Base-by-base conservation (phyloP, 257 asterid species). In the Fraxinus anomala region DNA sequence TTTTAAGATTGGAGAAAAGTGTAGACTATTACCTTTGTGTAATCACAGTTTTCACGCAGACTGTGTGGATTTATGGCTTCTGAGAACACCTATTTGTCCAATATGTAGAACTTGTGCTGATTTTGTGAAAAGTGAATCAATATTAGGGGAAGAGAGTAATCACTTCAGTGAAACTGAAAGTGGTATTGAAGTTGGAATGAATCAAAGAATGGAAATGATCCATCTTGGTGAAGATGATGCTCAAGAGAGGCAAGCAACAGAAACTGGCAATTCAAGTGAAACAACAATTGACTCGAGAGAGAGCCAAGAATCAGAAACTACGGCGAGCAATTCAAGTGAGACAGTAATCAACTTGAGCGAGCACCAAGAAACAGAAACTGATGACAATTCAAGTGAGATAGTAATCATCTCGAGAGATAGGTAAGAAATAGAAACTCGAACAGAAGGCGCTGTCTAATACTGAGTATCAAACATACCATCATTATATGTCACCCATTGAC, bases 31-130 rank as follows among this genome's bases (percentile, higher is more conserved):
- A 89, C 96, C 96, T 31, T 79, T 69, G 4, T 92, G 97, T 72
- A 77, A 83, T n/a, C 97, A 92, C 78, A 83, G 86, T 71, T 92
- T 91, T 49, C 97, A 92, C 36, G 94, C 89, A 0, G 89, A 86
- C 28, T 91, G 97, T 68, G 91, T 91, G 73, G 97, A 91, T 80
- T 72, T 84, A 54, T 92, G 97, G 96, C 96, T 92, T 49, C 12
- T 91, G 77, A 87, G 85, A 63, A 73, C 85, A 8, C 81, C 93
- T 49, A 5, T 80, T 59, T 91, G 96, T 79, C 97, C 96, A 1
- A 85, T 92, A 30, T 92, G 97, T 28, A 89, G 97, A 79, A 87
- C 89, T n/a, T 85, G 80, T 23, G 84, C 88, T 77, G 84, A 82
- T 36, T 13, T 21, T 49, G 1, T 13, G 14, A 47, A 3, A 21